A percentile compares a stretch with the other conserved stretches of the same genome.
Evolutionary conservation across 2,329 filamentous ascomycete genomes (phyloP).

Genomic region (Stachybotrys echinatus): DNA sequence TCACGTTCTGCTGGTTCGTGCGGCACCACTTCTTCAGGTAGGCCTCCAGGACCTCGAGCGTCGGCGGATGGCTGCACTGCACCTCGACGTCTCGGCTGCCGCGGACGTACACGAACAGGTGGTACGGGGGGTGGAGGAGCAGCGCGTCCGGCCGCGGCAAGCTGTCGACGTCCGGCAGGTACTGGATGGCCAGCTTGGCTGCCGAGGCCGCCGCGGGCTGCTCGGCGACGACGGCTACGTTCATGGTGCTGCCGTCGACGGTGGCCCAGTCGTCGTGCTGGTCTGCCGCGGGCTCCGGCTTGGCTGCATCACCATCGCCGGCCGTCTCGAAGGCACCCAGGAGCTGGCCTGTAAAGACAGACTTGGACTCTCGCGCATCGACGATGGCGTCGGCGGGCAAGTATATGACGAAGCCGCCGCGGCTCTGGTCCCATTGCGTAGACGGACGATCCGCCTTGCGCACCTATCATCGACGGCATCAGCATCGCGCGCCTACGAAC

Average conservation of each 20-base stretch:
- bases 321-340: slow-evolving; percentile 27
- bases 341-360: slow-evolving; percentile 28
- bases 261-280: slow-evolving; percentile 39
- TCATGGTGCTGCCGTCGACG: slow-evolving; percentile 23
- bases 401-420: slow-evolving; percentile 30
- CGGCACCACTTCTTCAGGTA: slow-evolving; percentile 44
- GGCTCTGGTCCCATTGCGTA: slow-evolving; percentile 31
- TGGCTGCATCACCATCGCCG: slow-evolving; percentile 7
- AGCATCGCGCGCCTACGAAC: neutral
- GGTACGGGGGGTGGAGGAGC: slow-evolving; percentile 40
- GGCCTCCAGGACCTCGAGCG: slow-evolving; percentile 35
- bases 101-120: slow-evolving; percentile 32
- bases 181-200: slow-evolving; percentile 9
- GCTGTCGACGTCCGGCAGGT: slow-evolving; percentile 33
- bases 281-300: slow-evolving; percentile 14
- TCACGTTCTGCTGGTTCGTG: slow-evolving; percentile 31
- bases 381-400: slow-evolving; percentile 27
- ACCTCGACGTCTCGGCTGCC: slow-evolving; percentile 29
- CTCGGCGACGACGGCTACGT: slow-evolving; percentile 8
- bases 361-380: slow-evolving; percentile 25
- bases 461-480: neutral
- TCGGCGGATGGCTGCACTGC: slow-evolving; percentile 41
- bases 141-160: slow-evolving; percentile 43
- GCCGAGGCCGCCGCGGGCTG: neutral
- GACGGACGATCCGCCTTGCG: slow-evolving; percentile 8